Evolutionary conservation across 2,329 filamentous ascomycete genomes (phyloP).

Genomic region (Geosmithia morbida): DNA sequence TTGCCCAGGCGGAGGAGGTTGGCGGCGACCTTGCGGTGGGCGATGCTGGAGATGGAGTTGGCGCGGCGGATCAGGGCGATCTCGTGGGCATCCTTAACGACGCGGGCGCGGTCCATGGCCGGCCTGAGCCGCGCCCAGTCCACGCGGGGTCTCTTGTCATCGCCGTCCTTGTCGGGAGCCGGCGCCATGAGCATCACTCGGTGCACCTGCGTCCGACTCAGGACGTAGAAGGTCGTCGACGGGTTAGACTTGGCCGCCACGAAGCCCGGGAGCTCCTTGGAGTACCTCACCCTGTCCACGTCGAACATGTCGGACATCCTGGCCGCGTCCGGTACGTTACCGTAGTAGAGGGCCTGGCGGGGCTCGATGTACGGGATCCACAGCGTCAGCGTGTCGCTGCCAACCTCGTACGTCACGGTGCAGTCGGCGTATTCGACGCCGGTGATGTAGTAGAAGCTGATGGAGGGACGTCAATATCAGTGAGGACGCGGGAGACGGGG

Average conservation of each 20-base stretch:
- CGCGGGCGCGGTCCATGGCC: conserved; percentile 67
- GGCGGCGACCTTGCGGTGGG: conserved; percentile 59
- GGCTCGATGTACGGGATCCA: conserved; percentile 61
- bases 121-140: conserved; percentile 31
- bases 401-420: conserved; percentile 41
- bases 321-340: conserved; percentile 41
- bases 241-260: conserved; percentile 21
- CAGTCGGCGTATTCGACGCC: conserved; percentile 40
- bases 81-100: conserved; percentile 78
- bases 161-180: conserved; percentile 2
- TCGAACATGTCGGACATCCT: conserved; percentile 50
- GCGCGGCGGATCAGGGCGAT: conserved; percentile 69
- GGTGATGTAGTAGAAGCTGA: conserved; percentile 43
- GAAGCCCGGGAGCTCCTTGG: conserved; percentile 32
- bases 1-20: conserved; percentile 49
- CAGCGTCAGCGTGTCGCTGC: conserved; percentile 47
- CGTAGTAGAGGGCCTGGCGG: conserved; percentile 47
- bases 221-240: conserved; percentile 25
- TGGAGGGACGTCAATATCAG: too few relatives aligned
- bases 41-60: conserved; percentile 63
- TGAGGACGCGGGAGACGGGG: conserved; percentile 2
- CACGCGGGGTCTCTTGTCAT: not conserved
- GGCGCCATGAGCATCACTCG: conserved; percentile 4
- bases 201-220: conserved; percentile 31
- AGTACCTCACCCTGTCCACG: conserved; percentile 56